These are phyloP conservation scores for Globisporangium cylindrosporum DNA, from an alignment of 352 stramenopile species.

Conservation along the genomic window DNA sequence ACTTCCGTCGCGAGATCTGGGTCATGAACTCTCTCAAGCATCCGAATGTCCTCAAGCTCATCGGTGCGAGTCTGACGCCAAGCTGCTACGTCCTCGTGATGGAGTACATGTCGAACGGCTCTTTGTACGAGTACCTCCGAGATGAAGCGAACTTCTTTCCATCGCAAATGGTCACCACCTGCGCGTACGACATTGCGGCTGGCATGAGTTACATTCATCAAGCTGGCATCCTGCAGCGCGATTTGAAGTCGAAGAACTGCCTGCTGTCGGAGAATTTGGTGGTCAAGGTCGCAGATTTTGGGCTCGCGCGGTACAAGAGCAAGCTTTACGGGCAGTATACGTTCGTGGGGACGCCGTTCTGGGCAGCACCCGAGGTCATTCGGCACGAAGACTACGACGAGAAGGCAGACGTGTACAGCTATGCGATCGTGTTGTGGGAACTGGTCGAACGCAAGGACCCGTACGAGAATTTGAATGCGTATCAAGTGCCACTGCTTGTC, in stretches of 20 bases:
- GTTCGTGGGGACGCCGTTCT: constrained; percentile 78
- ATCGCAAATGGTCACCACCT: constrained; percentile 52
- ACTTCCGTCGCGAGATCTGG: constrained; percentile 81
- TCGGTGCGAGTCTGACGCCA: constrained; percentile 70
- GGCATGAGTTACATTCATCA: constrained; percentile 69
- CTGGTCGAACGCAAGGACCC: constrained; percentile 70
- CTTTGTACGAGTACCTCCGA: constrained; percentile 77
- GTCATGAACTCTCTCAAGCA: constrained; percentile 71
- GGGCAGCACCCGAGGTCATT: constrained; percentile 74
- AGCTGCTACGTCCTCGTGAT: constrained; percentile 82
- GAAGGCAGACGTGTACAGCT: constrained; percentile 82
- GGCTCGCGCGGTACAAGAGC: constrained; percentile 55
- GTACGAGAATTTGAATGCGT: constrained; percentile 72
- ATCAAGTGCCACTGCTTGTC: constrained; percentile 69
- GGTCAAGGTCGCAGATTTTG: constrained; percentile 76
- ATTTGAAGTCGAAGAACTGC: constrained; percentile 82
- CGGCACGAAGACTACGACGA: constrained; percentile 73
- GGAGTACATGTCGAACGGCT: constrained; percentile 85
- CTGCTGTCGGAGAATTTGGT: constrained; percentile 75
- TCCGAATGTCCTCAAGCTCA: constrained; percentile 73
- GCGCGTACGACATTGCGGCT: constrained; percentile 56
- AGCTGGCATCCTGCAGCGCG: constrained; percentile 55
- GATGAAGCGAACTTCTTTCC: constrained; percentile 76
- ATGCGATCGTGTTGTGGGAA: constrained; percentile 71
- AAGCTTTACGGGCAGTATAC: constrained; percentile 50